These are phyloP conservation scores for Populus hybrid DNA, from an alignment of 441 rosid genomes.

Conservation along the genomic window DNA sequence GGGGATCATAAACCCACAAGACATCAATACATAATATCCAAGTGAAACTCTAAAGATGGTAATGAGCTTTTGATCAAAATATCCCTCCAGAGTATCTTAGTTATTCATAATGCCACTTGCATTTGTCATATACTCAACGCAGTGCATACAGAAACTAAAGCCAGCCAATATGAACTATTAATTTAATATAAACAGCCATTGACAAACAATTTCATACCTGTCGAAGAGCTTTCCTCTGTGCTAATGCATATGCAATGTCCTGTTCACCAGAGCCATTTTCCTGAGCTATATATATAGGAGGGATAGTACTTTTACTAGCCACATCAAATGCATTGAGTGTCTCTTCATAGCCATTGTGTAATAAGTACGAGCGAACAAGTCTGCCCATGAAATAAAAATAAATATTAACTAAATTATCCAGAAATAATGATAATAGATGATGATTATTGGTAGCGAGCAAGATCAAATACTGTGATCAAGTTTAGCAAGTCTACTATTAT, in stretches of 20 bases:
- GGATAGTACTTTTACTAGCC: constrained; percentile 68
- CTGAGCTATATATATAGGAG: constrained; percentile 61
- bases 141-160: background rate
- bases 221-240: constrained; percentile 68
- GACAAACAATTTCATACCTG: constrained; percentile 50
- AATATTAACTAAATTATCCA: background rate
- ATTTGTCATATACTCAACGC: background rate
- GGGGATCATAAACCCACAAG: background rate
- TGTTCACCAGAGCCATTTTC: constrained; percentile 62
- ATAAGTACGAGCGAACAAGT: constrained; percentile 81
- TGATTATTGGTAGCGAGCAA: background rate
- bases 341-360: constrained; percentile 93
- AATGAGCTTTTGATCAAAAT: background rate
- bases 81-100: background rate
- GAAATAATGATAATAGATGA: background rate
- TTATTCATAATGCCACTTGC: background rate
- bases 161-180: background rate
- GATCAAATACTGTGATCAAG: background rate
- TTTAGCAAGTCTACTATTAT: background rate
- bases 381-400: constrained; percentile 37
- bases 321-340: constrained; percentile 80
- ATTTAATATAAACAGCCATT: background rate
- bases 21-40: background rate
- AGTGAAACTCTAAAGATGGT: background rate
- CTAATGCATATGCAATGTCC: constrained; percentile 63